Conservation (phyloP, 306 rosid genomes). For the Heteromeles arbutifolia region DNA sequence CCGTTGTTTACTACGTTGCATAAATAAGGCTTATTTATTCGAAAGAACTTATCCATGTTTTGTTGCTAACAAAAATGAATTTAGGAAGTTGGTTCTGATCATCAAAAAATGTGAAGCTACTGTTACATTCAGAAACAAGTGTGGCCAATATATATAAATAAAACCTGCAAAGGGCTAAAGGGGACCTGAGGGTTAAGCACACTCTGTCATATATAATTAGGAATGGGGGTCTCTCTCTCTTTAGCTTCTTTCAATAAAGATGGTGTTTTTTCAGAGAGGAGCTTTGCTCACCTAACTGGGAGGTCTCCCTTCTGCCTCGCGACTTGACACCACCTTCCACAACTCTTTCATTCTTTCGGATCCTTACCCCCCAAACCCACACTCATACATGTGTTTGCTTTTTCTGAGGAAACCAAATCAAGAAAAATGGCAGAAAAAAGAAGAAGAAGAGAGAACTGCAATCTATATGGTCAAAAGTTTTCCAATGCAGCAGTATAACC, state of each 20-base stretch:
- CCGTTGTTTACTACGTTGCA: neutral
- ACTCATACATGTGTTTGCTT: slow-evolving; percentile 24
- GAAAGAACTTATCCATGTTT: neutral
- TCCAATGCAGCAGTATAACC: slow-evolving; percentile 33
- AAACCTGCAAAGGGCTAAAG: slow-evolving; percentile 9
- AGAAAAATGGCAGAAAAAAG: slow-evolving; percentile 11
- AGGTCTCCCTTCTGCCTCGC: slow-evolving; percentile 34
- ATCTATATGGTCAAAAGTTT: slow-evolving; percentile 64
- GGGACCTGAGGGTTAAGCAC: neutral
- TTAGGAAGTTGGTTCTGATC: neutral
- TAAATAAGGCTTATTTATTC: neutral
- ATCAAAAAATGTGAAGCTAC: neutral
- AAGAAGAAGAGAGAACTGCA: slow-evolving; percentile 1
- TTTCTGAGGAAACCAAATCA: slow-evolving; percentile 24
- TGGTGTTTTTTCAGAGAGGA: neutral
- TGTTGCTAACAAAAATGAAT: neutral
- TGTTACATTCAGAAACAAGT: slow-evolving; percentile 1
- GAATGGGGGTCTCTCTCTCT: slow-evolving; percentile 29
- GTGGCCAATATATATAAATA: neutral
- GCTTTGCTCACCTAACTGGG: slow-evolving; percentile 24
- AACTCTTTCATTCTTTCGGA: slow-evolving; percentile 20
- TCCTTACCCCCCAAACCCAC: slow-evolving; percentile 25
- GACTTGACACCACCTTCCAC: slow-evolving; percentile 56
- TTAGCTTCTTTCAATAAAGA: slow-evolving; percentile 67
- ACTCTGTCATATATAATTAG: slow-evolving; percentile 29